phyloP scores from a whole-genome alignment of 2,329 filamentous ascomycete species.

The Rhexocercosporidium sp. region DNA sequence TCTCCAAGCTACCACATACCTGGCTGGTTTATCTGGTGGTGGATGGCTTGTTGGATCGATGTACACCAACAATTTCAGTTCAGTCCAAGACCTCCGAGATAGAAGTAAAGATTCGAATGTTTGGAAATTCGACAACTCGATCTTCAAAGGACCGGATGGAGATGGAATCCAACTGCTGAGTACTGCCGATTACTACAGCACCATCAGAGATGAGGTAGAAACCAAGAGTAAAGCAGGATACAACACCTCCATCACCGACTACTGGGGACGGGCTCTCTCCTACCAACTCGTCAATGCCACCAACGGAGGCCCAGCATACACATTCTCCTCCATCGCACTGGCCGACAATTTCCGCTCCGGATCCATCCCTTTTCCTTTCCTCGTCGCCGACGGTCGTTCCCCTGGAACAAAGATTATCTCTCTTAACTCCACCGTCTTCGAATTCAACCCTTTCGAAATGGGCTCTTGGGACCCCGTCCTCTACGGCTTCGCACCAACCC shows the following conservation, averaged over 20 bases:
- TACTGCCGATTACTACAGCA: slow-evolving; percentile 65
- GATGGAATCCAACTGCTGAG: slow-evolving; percentile 57
- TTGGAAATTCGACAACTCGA: slow-evolving; percentile 68
- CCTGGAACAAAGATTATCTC: slow-evolving; percentile 66
- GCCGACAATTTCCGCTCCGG: slow-evolving; percentile 66
- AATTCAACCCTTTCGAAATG: slow-evolving; percentile 82
- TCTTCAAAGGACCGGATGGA: slow-evolving; percentile 61
- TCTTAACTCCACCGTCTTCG: slow-evolving; percentile 75
- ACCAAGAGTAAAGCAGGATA: slow-evolving; percentile 69
- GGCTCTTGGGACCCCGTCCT: slow-evolving; percentile 77
- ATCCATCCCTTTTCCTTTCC: slow-evolving; percentile 72
- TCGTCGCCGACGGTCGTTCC: slow-evolving; percentile 71
- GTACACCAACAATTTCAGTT: slow-evolving; percentile 78
- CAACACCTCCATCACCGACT: slow-evolving; percentile 79
- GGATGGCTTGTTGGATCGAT: slow-evolving; percentile 86
- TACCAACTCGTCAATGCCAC: slow-evolving; percentile 83
- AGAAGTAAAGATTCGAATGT: slow-evolving; percentile 50
- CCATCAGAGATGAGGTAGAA: slow-evolving; percentile 61
- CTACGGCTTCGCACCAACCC: slow-evolving; percentile 71
- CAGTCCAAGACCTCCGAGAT: slow-evolving; percentile 61
- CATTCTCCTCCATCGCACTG: slow-evolving; percentile 79
- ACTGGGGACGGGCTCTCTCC: slow-evolving; percentile 85
- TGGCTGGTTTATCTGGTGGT: slow-evolving; percentile 81
- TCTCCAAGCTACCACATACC: slow-evolving; percentile 80
- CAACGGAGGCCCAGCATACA: slow-evolving; percentile 76